Evolutionary conservation across 2,329 filamentous ascomycete species (phyloP), one percentile per base, ranked within the genome.

Genomic region (Diplodia sapinea): DNA sequence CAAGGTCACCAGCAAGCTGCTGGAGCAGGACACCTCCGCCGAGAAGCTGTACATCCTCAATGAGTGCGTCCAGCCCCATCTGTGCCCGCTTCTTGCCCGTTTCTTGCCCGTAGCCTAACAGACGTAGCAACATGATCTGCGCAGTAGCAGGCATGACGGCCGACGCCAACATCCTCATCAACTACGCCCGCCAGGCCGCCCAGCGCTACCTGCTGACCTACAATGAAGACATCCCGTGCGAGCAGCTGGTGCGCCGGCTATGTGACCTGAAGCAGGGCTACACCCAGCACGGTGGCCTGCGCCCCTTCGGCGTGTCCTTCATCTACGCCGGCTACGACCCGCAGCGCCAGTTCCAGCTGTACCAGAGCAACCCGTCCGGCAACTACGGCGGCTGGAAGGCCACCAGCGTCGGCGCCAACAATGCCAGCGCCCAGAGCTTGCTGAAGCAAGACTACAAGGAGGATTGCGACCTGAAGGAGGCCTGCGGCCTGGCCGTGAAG

Each of bases 351-450:
- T 99, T 99, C 86, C 95, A 99, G 85, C 88, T 99, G 70, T 99
- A 98, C 84, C 93, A 98, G 80, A 97, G 94, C 85, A 99, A 99
- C 82, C 95, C 95, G 15, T 96, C 92, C 71, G 95, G 95, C 74
- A 99, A 99, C 85, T 99, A 99, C 79, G 96, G 95, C 71, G 95
- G 95, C 67, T 99, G 95, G 95, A 99, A 99, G 84, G 95, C 95
- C 40, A 99, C 95, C 65, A 97, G 93, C 76, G 94, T 96, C 5
- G 95, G 95, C 61, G 96, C 96, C 70, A 99, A 99, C 86, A 97
- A 98, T 79, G 95, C 95, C 54, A 97, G 93, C 75, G 96, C 96
- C 11, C 94, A 97, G 82, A 97, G 93, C 82, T 82, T 99, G 81
- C 82, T 99, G 80, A 99, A 99, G 87, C 95, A 99, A 81, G 95